Evolutionary conservation across 257 asterid species (phyloP).

Genomic region (Coffea canephora): DNA sequence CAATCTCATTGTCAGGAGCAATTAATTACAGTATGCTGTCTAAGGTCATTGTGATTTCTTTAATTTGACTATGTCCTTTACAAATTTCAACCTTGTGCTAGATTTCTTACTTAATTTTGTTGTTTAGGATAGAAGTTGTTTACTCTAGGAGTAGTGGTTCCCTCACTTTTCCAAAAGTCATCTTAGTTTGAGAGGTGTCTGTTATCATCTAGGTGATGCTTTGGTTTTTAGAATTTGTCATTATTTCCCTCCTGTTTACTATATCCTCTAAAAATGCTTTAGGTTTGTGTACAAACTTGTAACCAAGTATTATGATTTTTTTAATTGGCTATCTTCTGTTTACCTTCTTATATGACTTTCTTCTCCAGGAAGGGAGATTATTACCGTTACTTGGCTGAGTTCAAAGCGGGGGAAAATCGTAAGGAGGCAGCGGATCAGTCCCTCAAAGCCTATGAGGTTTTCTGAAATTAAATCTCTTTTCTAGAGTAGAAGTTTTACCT

Average conservation of each 20-base stretch:
- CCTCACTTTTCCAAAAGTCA: neutral
- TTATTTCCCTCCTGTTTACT: neutral
- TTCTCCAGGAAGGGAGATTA: conserved; percentile 60
- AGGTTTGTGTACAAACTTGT: neutral
- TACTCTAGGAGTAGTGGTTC: neutral
- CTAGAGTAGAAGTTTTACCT: neutral
- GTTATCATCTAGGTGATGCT: neutral
- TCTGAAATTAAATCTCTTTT: conserved; percentile 1
- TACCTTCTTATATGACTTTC: neutral
- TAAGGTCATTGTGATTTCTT: neutral
- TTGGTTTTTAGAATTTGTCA: neutral
- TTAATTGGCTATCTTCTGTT: neutral
- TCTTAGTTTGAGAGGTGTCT: neutral
- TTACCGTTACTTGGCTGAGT: conserved; percentile 59
- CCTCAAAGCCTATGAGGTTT: conserved; percentile 60
- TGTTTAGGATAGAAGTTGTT: neutral
- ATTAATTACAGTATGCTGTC: neutral
- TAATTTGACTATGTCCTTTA: no score
- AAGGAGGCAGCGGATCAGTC: conserved; percentile 59
- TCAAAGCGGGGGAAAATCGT: conserved; percentile 50
- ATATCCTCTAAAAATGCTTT: neutral
- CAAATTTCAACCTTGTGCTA: neutral
- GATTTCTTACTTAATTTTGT: no score
- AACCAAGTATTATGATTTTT: neutral
- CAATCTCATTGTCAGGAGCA: neutral